Percentiles rank a stretch among this genome's conserved stretches.
Conservation (phyloP, 2,329 filamentous ascomycete species). For the Colletotrichum sp. region DNA sequence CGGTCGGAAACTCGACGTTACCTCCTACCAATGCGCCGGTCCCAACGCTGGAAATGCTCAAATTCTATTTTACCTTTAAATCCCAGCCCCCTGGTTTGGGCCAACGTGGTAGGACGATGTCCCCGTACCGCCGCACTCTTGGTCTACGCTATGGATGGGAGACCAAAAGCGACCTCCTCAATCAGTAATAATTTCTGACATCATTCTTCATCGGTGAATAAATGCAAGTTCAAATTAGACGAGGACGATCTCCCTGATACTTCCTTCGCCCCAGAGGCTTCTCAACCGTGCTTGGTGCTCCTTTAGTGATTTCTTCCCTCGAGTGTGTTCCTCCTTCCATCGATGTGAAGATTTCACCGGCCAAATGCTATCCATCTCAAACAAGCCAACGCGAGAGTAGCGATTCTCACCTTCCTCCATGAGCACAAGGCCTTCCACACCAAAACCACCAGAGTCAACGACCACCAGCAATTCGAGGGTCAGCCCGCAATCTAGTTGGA, state of each 20-base stretch:
- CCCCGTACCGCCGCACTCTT: too few relatives aligned
- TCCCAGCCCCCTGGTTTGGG: not conserved
- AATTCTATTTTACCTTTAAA: not conserved
- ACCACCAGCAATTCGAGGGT: not conserved
- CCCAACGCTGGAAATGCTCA: not conserved
- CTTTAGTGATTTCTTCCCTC: not conserved
- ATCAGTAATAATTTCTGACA: accelerated
- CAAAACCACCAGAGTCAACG: not conserved
- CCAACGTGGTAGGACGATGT: not conserved
- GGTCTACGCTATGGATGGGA: too few relatives aligned
- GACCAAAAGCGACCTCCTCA: not conserved
- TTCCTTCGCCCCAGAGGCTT: not conserved
- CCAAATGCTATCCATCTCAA: not conserved
- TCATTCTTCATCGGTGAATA: not conserved
- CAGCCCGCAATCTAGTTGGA: not conserved
- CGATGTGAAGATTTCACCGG: not conserved
- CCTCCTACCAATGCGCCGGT: not conserved
- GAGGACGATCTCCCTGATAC: not conserved
- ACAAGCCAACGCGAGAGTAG: not conserved
- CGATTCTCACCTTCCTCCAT: not conserved
- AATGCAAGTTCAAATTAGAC: not conserved
- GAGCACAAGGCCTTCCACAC: not conserved
- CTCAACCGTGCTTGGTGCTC: not conserved
- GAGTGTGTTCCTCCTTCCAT: not conserved
- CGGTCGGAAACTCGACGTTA: not conserved